A percentile compares a stretch with the other conserved stretches of the same genome.
phyloP scores from a whole-genome alignment of 2,329 filamentous ascomycete species.

The Epichloe sibirici region DNA sequence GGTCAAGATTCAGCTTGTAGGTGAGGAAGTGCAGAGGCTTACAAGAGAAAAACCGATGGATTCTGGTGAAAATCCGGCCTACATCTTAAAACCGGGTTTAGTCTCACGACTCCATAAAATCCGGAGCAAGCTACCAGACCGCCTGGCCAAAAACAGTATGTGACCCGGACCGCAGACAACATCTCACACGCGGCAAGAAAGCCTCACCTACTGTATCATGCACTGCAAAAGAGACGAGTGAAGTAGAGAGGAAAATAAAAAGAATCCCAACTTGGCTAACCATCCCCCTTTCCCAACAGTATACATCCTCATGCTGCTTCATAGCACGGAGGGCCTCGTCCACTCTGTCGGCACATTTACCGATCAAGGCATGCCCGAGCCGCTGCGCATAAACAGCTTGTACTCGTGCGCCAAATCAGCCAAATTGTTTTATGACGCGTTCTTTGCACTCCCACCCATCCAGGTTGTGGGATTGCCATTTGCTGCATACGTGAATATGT shows the following conservation, averaged over 20 bases:
- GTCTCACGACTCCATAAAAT: slow-evolving; percentile 17
- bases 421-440: slow-evolving; percentile 24
- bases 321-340: slow-evolving; percentile 19
- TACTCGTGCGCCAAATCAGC: slow-evolving; percentile 24
- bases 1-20: slow-evolving; percentile 26
- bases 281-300: slow-evolving; percentile 10
- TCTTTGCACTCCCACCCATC: slow-evolving; percentile 19
- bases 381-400: slow-evolving; percentile 21
- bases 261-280: neutral
- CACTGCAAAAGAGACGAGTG: no score
- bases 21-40: slow-evolving; percentile 25
- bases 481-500: slow-evolving; percentile 20
- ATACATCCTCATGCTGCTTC: slow-evolving; percentile 17
- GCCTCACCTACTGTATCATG: no score
- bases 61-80: slow-evolving; percentile 16
- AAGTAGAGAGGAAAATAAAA: no score
- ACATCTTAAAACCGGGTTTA: slow-evolving; percentile 21
- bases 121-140: slow-evolving; percentile 12
- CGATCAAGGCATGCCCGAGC: slow-evolving; percentile 17
- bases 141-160: slow-evolving; percentile 18
- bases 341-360: slow-evolving; percentile 22
- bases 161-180: neutral
- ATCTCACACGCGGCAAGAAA: neutral
- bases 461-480: slow-evolving; percentile 22
- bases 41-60: slow-evolving; percentile 19